These are phyloP conservation scores for Aphanomyces cochlioides DNA, from an alignment of 352 stramenopile genomes.

Conservation along the genomic window DNA sequence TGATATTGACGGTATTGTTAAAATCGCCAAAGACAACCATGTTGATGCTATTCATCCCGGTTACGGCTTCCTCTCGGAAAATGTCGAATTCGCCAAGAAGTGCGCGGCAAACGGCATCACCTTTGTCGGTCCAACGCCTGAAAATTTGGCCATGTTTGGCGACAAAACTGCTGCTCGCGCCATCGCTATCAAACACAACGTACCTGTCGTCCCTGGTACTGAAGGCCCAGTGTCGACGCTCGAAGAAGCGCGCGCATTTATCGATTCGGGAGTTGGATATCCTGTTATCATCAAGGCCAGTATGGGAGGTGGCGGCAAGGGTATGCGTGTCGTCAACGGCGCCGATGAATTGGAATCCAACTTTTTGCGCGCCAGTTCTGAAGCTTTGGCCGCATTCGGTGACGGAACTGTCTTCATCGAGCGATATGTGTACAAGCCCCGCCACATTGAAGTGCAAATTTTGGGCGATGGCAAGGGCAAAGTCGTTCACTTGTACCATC, in stretches of 20 bases:
- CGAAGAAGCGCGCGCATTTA: conserved; percentile 86
- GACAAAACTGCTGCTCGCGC: conserved; percentile 88
- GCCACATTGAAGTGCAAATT: conserved; percentile 98
- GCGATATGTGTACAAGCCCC: conserved; percentile 92
- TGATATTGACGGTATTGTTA: conserved; percentile 91
- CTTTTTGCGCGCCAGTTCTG: conserved; percentile 80
- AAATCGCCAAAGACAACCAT: conserved; percentile 88
- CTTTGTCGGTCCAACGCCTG: conserved; percentile 94
- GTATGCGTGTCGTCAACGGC: conserved; percentile 91
- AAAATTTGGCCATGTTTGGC: conserved; percentile 86
- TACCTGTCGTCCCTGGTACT: conserved; percentile 87
- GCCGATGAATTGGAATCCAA: conserved; percentile 85
- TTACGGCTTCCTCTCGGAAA: conserved; percentile 98
- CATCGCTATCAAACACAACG: conserved; percentile 85
- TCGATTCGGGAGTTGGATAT: conserved; percentile 88
- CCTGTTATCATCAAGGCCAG: conserved; percentile 99
- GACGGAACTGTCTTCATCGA: conserved; percentile 96
- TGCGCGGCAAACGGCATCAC: conserved; percentile 90
- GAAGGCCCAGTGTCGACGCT: conserved; percentile 86
- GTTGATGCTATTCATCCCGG: conserved; percentile 95
- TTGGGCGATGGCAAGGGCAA: conserved; percentile 93
- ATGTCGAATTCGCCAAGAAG: conserved; percentile 90
- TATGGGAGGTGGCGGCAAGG: conserved; percentile 94
- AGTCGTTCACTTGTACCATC: conserved; percentile 93
- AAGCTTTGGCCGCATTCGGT: conserved; percentile 90